Evolutionary conservation across 306 rosid genomes (phyloP).

Genomic region (Cajanus cajan): DNA sequence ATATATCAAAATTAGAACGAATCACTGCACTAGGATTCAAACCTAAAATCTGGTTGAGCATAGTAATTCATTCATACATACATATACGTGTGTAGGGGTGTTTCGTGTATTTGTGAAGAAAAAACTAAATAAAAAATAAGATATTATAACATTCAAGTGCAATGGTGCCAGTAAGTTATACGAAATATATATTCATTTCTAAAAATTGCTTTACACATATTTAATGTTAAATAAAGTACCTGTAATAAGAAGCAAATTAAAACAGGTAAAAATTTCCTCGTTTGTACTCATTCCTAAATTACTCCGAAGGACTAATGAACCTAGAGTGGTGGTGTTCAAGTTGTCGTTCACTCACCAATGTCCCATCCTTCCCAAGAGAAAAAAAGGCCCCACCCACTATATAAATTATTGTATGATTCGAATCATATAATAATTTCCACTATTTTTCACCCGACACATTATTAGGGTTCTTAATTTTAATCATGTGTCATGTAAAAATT

Average conservation of each 20-base stretch:
- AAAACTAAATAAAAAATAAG: background rate
- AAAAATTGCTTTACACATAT: background rate
- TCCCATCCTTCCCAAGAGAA: background rate
- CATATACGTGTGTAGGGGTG: no score
- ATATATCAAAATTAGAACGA: no score
- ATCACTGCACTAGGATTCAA: no score
- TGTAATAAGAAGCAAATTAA: background rate
- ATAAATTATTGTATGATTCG: background rate
- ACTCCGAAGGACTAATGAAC: background rate
- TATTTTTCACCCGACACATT: background rate
- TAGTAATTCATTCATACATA: no score
- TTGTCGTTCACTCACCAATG: background rate
- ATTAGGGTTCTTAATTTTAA: no score
- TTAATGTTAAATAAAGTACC: background rate
- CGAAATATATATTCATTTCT: background rate
- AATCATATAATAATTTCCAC: background rate
- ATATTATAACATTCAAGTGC: background rate
- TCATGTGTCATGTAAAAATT: background rate
- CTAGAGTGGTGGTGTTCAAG: slow-evolving; percentile 6
- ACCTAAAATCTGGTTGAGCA: no score
- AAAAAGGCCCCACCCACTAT: background rate
- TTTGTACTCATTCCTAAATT: background rate
- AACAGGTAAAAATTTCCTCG: background rate
- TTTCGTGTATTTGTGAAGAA: background rate
- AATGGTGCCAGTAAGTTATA: background rate